phyloP scores from a whole-genome alignment of 169 alveolate genomes.

The Babesia divergens region DNA sequence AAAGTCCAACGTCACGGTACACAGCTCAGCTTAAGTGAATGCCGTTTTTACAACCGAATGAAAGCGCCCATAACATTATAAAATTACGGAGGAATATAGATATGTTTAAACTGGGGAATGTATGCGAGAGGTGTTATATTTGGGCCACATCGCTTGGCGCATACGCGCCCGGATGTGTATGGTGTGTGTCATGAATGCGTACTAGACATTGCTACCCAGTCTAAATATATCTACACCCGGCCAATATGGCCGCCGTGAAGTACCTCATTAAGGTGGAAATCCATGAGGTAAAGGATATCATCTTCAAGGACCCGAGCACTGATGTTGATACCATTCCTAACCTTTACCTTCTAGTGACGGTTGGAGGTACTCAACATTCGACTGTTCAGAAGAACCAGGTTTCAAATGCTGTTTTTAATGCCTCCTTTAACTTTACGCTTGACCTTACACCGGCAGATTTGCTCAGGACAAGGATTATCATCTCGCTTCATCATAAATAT shows the following conservation, averaged over 20 bases:
- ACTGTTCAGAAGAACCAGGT: constrained; percentile 72
- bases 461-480: constrained; percentile 73
- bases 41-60: too few relatives aligned
- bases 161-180: constrained; percentile 16
- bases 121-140: too few relatives aligned
- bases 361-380: constrained; percentile 63
- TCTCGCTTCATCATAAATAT: constrained; percentile 77
- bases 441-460: constrained; percentile 74
- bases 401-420: constrained; percentile 74
- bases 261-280: constrained; percentile 81
- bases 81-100: too few relatives aligned
- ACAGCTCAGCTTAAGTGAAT: too few relatives aligned
- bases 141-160: background rate
- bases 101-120: too few relatives aligned
- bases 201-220: background rate
- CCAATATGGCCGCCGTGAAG: constrained; percentile 54
- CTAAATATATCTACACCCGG: background rate
- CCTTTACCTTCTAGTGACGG: constrained; percentile 69
- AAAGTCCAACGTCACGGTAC: too few relatives aligned
- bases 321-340: constrained; percentile 78
- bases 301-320: constrained; percentile 76
- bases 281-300: constrained; percentile 81
- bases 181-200: constrained; percentile 1
- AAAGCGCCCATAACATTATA: too few relatives aligned
- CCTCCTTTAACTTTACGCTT: constrained; percentile 78